Evolutionary conservation across 2,329 filamentous ascomycete genomes (phyloP).

Genomic region (Eutypa lata): DNA sequence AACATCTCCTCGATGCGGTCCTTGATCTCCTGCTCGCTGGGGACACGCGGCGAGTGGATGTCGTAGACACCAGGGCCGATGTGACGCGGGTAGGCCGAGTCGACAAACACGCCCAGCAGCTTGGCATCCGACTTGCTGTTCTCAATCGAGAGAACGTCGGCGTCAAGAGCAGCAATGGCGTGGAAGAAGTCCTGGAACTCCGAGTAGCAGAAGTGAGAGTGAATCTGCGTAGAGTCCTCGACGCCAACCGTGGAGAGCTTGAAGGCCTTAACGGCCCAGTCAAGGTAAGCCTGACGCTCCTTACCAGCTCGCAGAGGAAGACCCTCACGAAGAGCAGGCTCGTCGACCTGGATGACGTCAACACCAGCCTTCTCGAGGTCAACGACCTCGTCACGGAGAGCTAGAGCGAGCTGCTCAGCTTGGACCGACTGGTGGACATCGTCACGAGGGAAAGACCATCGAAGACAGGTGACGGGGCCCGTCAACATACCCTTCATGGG

Average conservation of each 20-base stretch:
- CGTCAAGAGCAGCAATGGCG: slow-evolving; percentile 95
- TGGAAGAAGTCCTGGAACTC: slow-evolving; percentile 99
- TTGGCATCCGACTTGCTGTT: slow-evolving; percentile 99
- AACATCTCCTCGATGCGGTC: slow-evolving; percentile 98
- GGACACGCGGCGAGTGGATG: slow-evolving; percentile 98
- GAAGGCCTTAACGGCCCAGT: slow-evolving; percentile 98
- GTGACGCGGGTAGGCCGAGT: slow-evolving; percentile 95
- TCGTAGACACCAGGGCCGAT: slow-evolving; percentile 99
- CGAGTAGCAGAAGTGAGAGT: slow-evolving; percentile 99
- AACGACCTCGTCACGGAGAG: slow-evolving; percentile 96
- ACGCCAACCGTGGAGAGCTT: slow-evolving; percentile 92
- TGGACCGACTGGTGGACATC: slow-evolving; percentile 99
- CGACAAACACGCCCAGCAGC: slow-evolving; percentile 97
- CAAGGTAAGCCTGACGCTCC: slow-evolving; percentile 94
- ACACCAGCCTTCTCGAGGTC: slow-evolving; percentile 97
- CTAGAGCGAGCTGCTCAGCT: slow-evolving; percentile 96
- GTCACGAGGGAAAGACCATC: slow-evolving; percentile 99
- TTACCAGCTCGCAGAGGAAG: slow-evolving; percentile 90
- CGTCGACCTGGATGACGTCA: slow-evolving; percentile 98
- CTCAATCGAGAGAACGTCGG: slow-evolving; percentile 98
- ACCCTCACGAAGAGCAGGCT: slow-evolving; percentile 98
- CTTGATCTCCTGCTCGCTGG: slow-evolving; percentile 97
- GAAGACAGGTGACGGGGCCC: slow-evolving; percentile 95
- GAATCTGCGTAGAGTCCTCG: slow-evolving; percentile 94
- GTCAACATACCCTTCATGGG: slow-evolving; percentile 99